Evolutionary conservation across 768 basidiomycete species (phyloP), one percentile per base, ranked within the genome.

Genomic region (Austroboletus eburneus): DNA sequence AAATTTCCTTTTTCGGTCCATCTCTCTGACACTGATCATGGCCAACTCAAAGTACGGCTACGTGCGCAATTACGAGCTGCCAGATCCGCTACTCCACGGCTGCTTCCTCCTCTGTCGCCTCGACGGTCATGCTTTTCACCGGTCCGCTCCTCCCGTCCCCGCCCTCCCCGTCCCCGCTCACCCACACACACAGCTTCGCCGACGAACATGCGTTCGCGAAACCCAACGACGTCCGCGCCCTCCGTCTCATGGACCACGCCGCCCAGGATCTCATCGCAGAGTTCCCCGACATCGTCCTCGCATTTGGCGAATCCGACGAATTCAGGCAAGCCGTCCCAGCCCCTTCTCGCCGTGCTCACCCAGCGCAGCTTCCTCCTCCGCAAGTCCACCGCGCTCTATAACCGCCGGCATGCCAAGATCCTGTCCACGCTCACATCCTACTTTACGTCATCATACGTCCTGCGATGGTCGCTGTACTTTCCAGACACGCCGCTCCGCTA

Each of bases 271-370:
- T 93, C 35, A 89, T 99, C 89, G 71, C 81, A 24, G 83, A 86
- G 58, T 85, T 86, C 59, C 77, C 80, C 29, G 94, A 96, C 61
- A 79, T 96, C 47, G 72, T 90, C 12, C 74, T 96, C 17, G 96
- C 77, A 0, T 98, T 94, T 62, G 96, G 96, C 2, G 90, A 99
- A 71, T 96, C 93, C 17, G 96, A 99, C 64, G 96, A 99, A 68
- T 98, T 82, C 68, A 96, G 93, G 94, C 87, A 48, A 42, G 57
- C 20, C 24, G 33, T n/a, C 4, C 22, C 3, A 25, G 4, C 10
- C 6, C 32, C 23, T 17, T 4, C 32, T 13, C 20, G 27, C 27
- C 27, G 7, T 27, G 27, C 35, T 41, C 44, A 25, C 27, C 23
- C 21, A 23, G 4, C 34, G 48, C 38, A 98, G 95, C 62, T 98